These are phyloP conservation scores for Podospora pseudoanserina DNA, from an alignment of 495 filamentous ascomycete genomes.

Conservation along the genomic window DNA sequence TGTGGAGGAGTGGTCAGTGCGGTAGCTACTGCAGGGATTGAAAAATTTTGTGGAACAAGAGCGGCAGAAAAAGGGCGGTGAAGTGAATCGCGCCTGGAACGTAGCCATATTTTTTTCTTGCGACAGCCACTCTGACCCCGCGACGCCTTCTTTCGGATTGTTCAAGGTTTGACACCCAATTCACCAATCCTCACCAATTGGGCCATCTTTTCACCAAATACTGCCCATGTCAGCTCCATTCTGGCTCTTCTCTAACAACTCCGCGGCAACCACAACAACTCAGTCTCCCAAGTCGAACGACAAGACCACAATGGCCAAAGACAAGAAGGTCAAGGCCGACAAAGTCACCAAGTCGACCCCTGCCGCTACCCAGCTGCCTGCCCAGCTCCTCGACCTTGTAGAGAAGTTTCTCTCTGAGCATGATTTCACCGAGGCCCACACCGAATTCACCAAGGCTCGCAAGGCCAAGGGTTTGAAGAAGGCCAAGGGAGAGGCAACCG, in stretches of 20 bases:
- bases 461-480: constrained; percentile 43
- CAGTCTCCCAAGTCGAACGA: constrained; percentile 8
- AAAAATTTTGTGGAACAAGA: not conserved
- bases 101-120: constrained; percentile 13
- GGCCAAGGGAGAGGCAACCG: constrained; percentile 22
- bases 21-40: not conserved
- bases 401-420: constrained; percentile 63
- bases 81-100: constrained; percentile 5
- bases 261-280: constrained; percentile 8
- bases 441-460: constrained; percentile 58
- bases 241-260: constrained; percentile 49
- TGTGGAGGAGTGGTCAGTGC: not conserved
- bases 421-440: constrained; percentile 56
- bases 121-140: constrained; percentile 9
- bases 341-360: constrained; percentile 22
- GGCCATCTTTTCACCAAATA: not conserved
- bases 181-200: not conserved
- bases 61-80: constrained; percentile 26
- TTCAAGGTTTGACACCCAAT: not conserved
- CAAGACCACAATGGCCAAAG: constrained; percentile 13
- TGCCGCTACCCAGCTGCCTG: constrained; percentile 35
- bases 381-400: constrained; percentile 62
- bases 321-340: constrained; percentile 33
- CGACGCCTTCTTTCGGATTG: constrained; percentile 2
- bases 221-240: constrained; percentile 36